Evolutionary conservation across 495 filamentous ascomycete genomes (phyloP), one percentile per base, ranked within the genome.

Genomic region (Penicillium argentinense): DNA sequence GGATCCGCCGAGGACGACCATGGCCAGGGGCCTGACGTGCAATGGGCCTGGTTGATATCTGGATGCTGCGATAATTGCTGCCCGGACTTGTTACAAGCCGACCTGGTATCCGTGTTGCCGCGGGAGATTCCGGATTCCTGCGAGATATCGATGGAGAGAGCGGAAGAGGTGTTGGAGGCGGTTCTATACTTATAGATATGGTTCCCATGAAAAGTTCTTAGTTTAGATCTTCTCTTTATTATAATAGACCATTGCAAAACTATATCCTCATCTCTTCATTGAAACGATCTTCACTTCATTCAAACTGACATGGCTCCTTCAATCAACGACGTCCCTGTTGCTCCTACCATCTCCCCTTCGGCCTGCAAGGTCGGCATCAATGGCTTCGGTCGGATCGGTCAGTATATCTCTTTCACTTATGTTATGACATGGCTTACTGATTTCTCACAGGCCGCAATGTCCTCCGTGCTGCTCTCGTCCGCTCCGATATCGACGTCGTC

Each of bases 371-470:
- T 66, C n/a, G 63, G 60, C 14, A 66, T 66, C 53, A 66, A 66
- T 40, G 63, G 63, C 23, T 66, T 66, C 42, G 63, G 63, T 47
- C 63, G 60, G 42, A 66, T 66, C 26, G 63, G 63, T 66, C 8
- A 22, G 47, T 21, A 9, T 22, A 40, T 16, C 1, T 19, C 27
- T n/a, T 28, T 42, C 21, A 14, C 19, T 14, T 49, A 19, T 40
- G 24, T 29, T 32, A 23, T 42, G 5, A 9, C 3, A 36, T 25
- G 25, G 24, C 36, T 22, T 42, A 29, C 9, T 24, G 13, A 21
- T 22, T 22, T 42, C 19, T 2, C 13, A 13, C 32, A 68, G 64
- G 64, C 39, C 64, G 64, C 27, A 68, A 68, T 45, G 64, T 68
- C 17, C 62, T 68, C 29, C 64, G 64, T 17, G 64, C 62, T 41